phyloP scores from a whole-genome alignment of 2,329 filamentous ascomycete species.

The Paramyrothecium sp. region DNA sequence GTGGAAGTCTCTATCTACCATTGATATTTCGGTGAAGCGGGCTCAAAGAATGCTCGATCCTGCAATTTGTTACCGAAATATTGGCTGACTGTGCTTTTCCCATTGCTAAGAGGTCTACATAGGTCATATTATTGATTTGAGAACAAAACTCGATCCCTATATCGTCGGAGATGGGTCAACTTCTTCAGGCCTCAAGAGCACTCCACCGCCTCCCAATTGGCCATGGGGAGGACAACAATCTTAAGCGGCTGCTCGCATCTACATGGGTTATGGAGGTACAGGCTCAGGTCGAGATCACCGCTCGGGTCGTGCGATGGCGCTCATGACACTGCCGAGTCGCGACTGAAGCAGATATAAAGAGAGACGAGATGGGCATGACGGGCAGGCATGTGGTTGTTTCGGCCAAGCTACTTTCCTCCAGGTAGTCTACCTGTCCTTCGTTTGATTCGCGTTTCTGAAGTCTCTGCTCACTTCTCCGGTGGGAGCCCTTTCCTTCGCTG shows the following conservation, averaged over 20 bases:
- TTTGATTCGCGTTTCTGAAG: constrained; percentile 1
- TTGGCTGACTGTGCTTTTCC: too few relatives aligned
- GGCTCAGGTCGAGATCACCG: background rate
- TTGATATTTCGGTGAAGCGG: too few relatives aligned
- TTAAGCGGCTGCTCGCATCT: background rate
- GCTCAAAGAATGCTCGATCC: too few relatives aligned
- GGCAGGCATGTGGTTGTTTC: background rate
- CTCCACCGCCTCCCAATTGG: background rate
- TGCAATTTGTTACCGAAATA: too few relatives aligned
- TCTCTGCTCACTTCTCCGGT: constrained; percentile 3
- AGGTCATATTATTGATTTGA: too few relatives aligned
- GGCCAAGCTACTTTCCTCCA: background rate
- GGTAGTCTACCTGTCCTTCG: background rate
- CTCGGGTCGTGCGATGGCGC: background rate
- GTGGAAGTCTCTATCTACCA: too few relatives aligned
- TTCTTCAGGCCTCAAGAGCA: background rate
- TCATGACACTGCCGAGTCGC: background rate
- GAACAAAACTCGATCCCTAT: too few relatives aligned
- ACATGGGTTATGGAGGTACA: background rate
- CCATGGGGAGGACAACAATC: background rate
- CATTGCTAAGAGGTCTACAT: too few relatives aligned
- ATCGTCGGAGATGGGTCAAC: background rate
- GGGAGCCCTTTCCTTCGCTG: background rate
- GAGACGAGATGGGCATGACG: background rate
- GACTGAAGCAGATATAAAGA: background rate